phyloP scores from a whole-genome alignment of 2,329 filamentous ascomycete species.

The Colletotrichum destructivum region DNA sequence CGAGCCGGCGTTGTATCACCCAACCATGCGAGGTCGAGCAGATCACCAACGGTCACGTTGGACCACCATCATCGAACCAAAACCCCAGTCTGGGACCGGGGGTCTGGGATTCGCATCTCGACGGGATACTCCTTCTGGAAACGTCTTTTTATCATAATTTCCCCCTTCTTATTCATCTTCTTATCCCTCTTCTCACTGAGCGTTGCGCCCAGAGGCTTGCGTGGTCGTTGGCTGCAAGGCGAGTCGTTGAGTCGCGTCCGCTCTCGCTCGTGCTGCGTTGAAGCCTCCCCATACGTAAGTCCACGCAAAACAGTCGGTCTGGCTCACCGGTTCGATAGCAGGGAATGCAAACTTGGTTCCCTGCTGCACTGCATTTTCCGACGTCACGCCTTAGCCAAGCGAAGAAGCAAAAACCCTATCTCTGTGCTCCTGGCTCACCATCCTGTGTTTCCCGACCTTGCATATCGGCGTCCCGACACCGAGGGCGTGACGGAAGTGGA shows the following conservation, averaged over 20 bases:
- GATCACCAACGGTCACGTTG: constrained; percentile 33
- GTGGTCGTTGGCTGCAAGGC: constrained; percentile 11
- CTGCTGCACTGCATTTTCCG: constrained; percentile 15
- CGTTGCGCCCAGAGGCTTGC: constrained; percentile 6
- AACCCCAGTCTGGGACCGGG: constrained; percentile 25
- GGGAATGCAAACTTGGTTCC: constrained; percentile 24
- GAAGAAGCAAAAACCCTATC: constrained; percentile 21
- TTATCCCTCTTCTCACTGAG: neutral
- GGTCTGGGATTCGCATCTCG: constrained; percentile 23
- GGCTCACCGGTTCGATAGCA: constrained; percentile 32
- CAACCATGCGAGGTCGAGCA: constrained; percentile 24
- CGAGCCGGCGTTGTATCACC: constrained; percentile 34
- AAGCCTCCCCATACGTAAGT: constrained; percentile 23
- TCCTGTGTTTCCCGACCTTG: constrained; percentile 11
- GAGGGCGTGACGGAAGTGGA: constrained; percentile 8
- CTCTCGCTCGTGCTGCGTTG: constrained; percentile 25
- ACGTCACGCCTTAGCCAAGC: constrained; percentile 22
- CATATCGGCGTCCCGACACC: constrained; percentile 8
- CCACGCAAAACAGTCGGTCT: constrained; percentile 31
- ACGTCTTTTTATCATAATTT: neutral
- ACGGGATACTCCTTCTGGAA: constrained; percentile 7
- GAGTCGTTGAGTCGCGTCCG: constrained; percentile 22
- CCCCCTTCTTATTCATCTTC: constrained; percentile 5
- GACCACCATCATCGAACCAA: constrained; percentile 9
- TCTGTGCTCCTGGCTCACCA: neutral